These are phyloP conservation scores for Zelonia costaricensis DNA, from an alignment of 208 protist genomes.

Conservation along the genomic window DNA sequence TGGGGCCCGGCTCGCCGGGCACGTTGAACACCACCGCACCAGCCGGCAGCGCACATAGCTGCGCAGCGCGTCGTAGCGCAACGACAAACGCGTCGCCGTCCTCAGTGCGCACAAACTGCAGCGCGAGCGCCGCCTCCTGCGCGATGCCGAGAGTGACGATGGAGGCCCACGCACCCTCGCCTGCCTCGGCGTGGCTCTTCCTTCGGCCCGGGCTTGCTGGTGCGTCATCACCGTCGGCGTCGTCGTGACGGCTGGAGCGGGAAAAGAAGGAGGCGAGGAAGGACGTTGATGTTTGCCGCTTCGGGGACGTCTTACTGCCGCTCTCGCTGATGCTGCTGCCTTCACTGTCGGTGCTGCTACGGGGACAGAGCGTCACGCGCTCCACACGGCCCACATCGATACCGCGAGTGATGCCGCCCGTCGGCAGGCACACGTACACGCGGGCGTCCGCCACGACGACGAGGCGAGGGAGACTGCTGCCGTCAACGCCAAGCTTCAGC, in stretches of 20 bases:
- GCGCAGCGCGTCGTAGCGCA: constrained; percentile 13
- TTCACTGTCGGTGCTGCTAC: not conserved
- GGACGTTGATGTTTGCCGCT: not conserved
- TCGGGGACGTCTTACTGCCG: not conserved
- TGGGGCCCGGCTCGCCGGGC: constrained; percentile 8
- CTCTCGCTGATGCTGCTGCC: not conserved
- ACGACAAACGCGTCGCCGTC: constrained; percentile 25
- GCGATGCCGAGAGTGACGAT: constrained; percentile 29
- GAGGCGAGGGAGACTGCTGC: constrained; percentile 37
- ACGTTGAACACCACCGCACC: constrained; percentile 15
- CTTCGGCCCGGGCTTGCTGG: not conserved
- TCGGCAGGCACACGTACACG: constrained; percentile 45
- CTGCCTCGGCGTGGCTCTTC: not conserved
- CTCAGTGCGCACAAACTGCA: constrained; percentile 20
- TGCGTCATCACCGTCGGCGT: too few species aligned
- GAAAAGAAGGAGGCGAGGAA: constrained; percentile 15
- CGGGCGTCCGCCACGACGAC: constrained; percentile 34
- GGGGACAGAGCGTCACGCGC: constrained; percentile 28
- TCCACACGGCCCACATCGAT: constrained; percentile 30
- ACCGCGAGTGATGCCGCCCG: constrained; percentile 53
- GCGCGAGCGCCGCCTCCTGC: constrained; percentile 28
- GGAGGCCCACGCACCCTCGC: not conserved
- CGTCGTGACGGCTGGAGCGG: not conserved
- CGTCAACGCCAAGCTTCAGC: constrained; percentile 52
- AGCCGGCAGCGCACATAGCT: constrained; percentile 4